Percentiles rank a stretch among this genome's conserved stretches.
Evolutionary conservation across 2,329 filamentous ascomycete species (phyloP).

Genomic region (Neofusicoccum parvum): DNA sequence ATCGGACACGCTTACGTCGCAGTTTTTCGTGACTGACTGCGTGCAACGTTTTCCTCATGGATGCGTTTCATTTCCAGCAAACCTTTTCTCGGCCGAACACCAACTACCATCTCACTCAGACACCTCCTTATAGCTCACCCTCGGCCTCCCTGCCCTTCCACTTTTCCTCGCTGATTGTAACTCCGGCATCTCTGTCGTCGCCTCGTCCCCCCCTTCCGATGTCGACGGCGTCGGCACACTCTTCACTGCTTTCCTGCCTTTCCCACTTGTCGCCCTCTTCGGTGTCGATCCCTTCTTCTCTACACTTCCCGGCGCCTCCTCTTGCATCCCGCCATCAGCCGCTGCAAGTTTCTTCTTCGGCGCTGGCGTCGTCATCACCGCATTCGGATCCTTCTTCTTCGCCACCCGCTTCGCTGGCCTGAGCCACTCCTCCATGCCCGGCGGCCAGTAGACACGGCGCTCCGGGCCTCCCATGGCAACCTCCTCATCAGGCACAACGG

Average conservation of each 20-base stretch:
- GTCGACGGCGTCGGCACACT: slow-evolving; percentile 47
- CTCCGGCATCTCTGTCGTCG: slow-evolving; percentile 38
- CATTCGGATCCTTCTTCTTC: slow-evolving; percentile 54
- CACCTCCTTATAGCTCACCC: slow-evolving; percentile 38
- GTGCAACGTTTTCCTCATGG: no score
- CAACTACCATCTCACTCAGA: slow-evolving; percentile 25
- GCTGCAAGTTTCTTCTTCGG: slow-evolving; percentile 35
- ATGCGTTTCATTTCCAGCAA: no score
- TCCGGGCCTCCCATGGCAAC: slow-evolving; percentile 85
- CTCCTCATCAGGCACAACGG: slow-evolving; percentile 64
- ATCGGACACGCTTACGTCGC: no score
- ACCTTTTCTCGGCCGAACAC: no score
- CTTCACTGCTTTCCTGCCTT: slow-evolving; percentile 30
- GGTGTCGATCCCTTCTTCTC: slow-evolving; percentile 32
- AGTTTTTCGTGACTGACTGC: no score
- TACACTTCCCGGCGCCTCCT: background rate
- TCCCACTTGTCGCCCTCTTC: slow-evolving; percentile 33
- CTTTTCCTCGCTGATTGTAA: slow-evolving; percentile 28
- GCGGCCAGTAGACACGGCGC: slow-evolving; percentile 85
- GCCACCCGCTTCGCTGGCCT: slow-evolving; percentile 74
- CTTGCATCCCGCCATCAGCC: background rate
- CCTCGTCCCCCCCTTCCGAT: slow-evolving; percentile 11
- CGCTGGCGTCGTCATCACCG: slow-evolving; percentile 33
- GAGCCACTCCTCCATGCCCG: slow-evolving; percentile 88
- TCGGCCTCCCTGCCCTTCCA: slow-evolving; percentile 19